phyloP scores from a whole-genome alignment of 306 rosid species.

The Spatholobus suberectus region DNA sequence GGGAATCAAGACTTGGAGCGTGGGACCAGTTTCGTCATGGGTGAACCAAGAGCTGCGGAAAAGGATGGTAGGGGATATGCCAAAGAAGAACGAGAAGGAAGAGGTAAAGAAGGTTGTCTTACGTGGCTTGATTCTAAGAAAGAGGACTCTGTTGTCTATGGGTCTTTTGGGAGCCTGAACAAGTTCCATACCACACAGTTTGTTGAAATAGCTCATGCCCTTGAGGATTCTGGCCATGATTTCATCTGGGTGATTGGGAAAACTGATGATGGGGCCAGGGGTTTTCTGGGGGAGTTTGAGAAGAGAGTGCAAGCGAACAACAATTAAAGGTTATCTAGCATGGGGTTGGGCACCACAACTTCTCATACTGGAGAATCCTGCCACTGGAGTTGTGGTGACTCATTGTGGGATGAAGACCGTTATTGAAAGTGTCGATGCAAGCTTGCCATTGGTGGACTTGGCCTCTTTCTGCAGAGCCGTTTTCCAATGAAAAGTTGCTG shows the following conservation, averaged over 20 bases:
- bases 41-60: neutral
- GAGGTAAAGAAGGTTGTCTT: neutral
- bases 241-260: neutral
- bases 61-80: neutral
- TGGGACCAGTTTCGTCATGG: conserved; percentile 5
- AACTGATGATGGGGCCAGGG: neutral
- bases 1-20: neutral
- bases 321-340: neutral
- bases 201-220: neutral
- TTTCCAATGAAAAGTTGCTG: neutral
- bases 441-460: neutral
- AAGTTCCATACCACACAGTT: neutral
- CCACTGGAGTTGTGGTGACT: neutral
- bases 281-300: neutral
- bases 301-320: neutral
- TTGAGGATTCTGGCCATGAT: neutral
- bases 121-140: conserved; percentile 10
- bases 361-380: neutral
- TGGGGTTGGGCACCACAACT: conserved; percentile 12
- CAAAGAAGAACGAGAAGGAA: neutral
- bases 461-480: neutral
- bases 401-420: neutral
- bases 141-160: neutral
- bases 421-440: neutral
- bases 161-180: conserved; percentile 8